Base-by-base conservation (phyloP, 495 filamentous ascomycete genomes). In the Aspergillus haitiensis region DNA sequence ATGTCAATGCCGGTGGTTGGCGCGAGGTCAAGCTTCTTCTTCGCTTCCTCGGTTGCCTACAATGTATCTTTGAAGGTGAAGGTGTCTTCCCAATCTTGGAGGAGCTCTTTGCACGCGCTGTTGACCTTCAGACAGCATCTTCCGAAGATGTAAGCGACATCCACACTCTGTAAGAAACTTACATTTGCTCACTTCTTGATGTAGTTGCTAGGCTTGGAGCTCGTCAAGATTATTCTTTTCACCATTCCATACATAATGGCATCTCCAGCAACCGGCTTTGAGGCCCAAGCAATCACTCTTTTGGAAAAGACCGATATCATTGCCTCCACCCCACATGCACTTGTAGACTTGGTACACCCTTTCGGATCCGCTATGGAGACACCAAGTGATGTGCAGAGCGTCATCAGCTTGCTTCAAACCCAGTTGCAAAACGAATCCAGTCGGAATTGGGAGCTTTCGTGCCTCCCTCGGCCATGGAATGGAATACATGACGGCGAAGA, bases 281-380 rank as follows among this genome's bases (percentile, higher is more conserved):
- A 88, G 63, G 78, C 85, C 39, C 86, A 89, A 62, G 92, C 92
- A 11, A 72, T 77, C 1, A 83, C 86, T 16, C 77, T 98, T n/a
- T 83, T 99, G 63, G 88, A 92, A 45, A 96, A 93, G 73, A 97
- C 95, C 7, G 91, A 92, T 58, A 89, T 96, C 64, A 92, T 97
- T 66, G 91, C 92, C 1, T 87, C 85, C 7, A 88, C 91, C 55
- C 89, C 88, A 7, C 91, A 95, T 64, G 80, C 88, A 1, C 79
- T 97, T 34, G 91, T 96, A 64, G 81, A 87, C 6, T 72, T 97
- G 47, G 89, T 97, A 35, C 88, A 96, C 60, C 89, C 92, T 7
- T 97, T 92, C 64, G 83, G 85, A 47, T 77, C 77, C 7, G 78
- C 75, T n/a, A 78, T 79, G 27, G 80, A 81, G 10, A 80, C 78